Evolutionary conservation across 108 stramenopile genomes (phyloP).

Genomic region (Aurantiochytrium sp.): DNA sequence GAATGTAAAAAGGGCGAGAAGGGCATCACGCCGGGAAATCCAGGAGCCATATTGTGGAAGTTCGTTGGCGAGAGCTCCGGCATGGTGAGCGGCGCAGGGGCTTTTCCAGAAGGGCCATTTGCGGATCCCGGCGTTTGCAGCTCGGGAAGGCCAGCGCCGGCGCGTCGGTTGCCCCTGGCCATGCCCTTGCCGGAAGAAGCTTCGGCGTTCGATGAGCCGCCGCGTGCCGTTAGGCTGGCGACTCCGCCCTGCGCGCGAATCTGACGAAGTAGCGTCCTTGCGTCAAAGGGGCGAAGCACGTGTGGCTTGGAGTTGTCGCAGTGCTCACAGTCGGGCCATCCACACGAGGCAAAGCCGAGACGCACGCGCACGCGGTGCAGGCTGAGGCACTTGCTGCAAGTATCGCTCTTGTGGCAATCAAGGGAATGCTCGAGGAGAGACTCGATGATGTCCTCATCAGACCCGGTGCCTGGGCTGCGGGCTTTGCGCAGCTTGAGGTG

Average conservation of each 20-base stretch:
- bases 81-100: background rate
- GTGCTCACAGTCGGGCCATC: background rate
- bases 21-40: background rate
- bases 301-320: background rate
- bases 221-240: background rate
- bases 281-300: background rate
- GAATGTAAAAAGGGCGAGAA: background rate
- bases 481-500: slow-evolving; percentile 11
- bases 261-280: background rate
- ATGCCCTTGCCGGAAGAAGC: background rate
- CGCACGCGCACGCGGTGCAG: background rate
- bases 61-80: background rate
- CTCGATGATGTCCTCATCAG: background rate
- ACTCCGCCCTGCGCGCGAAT: background rate
- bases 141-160: too few relatives aligned
- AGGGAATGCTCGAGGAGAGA: background rate
- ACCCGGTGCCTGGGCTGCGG: background rate
- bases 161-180: background rate
- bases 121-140: too few relatives aligned
- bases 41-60: background rate
- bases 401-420: background rate
- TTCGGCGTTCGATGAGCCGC: background rate
- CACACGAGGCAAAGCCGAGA: background rate
- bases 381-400: slow-evolving; percentile 8
- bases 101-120: too few relatives aligned